Base-by-base conservation (phyloP, 2,329 filamentous ascomycete species). In the Arthrinium phaeospermum region DNA sequence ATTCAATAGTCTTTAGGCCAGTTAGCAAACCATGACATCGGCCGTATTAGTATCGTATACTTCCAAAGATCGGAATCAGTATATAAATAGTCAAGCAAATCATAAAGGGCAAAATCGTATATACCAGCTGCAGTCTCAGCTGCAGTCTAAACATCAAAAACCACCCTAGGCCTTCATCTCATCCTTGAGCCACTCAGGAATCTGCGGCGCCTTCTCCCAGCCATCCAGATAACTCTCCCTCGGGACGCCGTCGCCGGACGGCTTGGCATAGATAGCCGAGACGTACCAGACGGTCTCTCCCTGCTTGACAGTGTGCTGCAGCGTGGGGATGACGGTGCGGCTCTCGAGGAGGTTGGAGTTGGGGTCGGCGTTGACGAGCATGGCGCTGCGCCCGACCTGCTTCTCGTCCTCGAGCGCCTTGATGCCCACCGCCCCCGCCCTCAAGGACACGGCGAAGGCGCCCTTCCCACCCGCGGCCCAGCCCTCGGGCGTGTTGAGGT, bases 261-360 rank as follows among this genome's bases (percentile, higher is more conserved):
- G 92, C 81, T 93, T 87, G 24, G 91, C 93, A 82, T 92, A 95
- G 44, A 95, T 89, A 4, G 88, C 93, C 14, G 90, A 91, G 4
- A 92, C 86, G 78, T 93, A 93, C 91, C 91, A 94, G 49, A 84
- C 86, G 41, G 85, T 86, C 76, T 89, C 84, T 0, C 89, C 91
- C 64, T 85, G 84, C 70, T 83, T 83, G 47, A 95, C 80, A 37
- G 89, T 90, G 74, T 88, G 86, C 78, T 91, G 89, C 77, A 95
- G 81, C 44, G 91, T 91, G 34, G 93, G 93, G 76, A 95, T 88
- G 57, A 92, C 86, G 4, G 92, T 94, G 72, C 93, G 85, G 72
- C 91, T 90, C 82, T 94, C 91, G 2, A 94, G 86, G 46, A 95
- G 82, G 81, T 95, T 95, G 68, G 91, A 93, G 82, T 95, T 95